Conservation (phyloP, 306 rosid genomes). For the Prunus salicina region DNA sequence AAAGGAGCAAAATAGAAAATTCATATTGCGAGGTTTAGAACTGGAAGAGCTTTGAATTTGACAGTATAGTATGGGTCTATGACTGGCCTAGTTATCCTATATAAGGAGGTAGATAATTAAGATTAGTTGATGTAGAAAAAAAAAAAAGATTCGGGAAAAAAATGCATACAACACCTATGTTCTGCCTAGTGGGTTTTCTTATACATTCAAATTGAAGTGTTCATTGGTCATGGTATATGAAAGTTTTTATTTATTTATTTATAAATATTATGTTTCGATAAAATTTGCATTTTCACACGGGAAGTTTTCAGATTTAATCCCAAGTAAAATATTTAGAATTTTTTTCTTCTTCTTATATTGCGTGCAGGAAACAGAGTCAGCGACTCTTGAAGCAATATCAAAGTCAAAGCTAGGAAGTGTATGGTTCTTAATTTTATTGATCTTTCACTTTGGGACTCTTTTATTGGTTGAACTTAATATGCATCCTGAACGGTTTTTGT, state of each 20-base stretch:
- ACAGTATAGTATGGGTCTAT: neutral
- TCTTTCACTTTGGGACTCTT: slow-evolving; percentile 4
- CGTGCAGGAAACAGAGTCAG: slow-evolving; percentile 87
- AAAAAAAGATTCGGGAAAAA: neutral
- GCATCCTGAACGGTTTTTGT: slow-evolving; percentile 1
- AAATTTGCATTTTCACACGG: no score
- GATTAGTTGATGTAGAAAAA: neutral
- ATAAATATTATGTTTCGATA: neutral
- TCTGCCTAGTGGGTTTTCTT: neutral
- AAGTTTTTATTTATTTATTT: neutral
- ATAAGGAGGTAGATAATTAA: neutral
- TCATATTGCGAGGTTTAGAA: neutral
- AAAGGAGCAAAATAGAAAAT: neutral
- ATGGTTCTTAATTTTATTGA: slow-evolving; percentile 31
- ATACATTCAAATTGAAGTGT: neutral
- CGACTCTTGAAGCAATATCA: slow-evolving; percentile 93
- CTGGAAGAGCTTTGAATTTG: neutral
- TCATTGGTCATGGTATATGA: neutral
- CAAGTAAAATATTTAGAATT: slow-evolving; percentile 1
- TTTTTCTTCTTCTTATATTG: slow-evolving; percentile 6
- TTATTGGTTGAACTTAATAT: neutral
- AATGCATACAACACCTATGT: neutral
- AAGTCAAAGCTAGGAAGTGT: slow-evolving; percentile 87
- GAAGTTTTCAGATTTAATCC: neutral
- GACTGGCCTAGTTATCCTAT: neutral